Conservation (phyloP, 73 alveolate genomes). For the Stentor roeselii region DNA sequence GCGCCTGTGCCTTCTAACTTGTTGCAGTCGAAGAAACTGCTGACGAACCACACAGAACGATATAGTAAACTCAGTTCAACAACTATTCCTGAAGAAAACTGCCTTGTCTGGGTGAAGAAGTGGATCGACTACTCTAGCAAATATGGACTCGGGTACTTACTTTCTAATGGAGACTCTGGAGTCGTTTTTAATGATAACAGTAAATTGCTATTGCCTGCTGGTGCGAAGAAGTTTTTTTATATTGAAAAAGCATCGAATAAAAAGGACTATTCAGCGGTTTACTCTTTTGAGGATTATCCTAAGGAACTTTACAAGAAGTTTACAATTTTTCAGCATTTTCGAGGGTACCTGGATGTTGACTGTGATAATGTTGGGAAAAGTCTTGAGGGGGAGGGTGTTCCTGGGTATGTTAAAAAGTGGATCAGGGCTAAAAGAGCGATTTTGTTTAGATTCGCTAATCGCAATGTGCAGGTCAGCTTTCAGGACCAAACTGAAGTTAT, state of each 20-base stretch:
- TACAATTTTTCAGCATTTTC: conserved; percentile 45
- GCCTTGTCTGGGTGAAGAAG: conserved; percentile 37
- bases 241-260: conserved; percentile 55
- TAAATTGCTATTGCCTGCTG: conserved; percentile 37
- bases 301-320: conserved; percentile 45
- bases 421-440: conserved; percentile 87
- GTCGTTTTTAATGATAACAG: conserved; percentile 52
- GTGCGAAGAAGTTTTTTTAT: conserved; percentile 22
- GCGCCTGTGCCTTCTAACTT: background rate
- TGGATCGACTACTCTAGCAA: conserved; percentile 66
- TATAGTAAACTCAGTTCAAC: background rate
- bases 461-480: conserved; percentile 84
- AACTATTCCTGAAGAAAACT: background rate
- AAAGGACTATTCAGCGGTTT: conserved; percentile 48
- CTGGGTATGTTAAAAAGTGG: conserved; percentile 71
- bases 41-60: background rate
- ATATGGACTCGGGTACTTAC: conserved; percentile 55
- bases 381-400: conserved; percentile 34
- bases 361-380: conserved; percentile 1
- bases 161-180: conserved; percentile 44
- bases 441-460: conserved; percentile 82
- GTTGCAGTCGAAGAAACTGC: background rate
- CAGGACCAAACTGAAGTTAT: conserved; percentile 91
- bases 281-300: conserved; percentile 40
- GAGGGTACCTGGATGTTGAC: conserved; percentile 51